Percentiles rank a stretch among this genome's conserved stretches.
Conservation (phyloP, 2,329 filamentous ascomycete genomes). For the Colletotrichum lindemuthianum region DNA sequence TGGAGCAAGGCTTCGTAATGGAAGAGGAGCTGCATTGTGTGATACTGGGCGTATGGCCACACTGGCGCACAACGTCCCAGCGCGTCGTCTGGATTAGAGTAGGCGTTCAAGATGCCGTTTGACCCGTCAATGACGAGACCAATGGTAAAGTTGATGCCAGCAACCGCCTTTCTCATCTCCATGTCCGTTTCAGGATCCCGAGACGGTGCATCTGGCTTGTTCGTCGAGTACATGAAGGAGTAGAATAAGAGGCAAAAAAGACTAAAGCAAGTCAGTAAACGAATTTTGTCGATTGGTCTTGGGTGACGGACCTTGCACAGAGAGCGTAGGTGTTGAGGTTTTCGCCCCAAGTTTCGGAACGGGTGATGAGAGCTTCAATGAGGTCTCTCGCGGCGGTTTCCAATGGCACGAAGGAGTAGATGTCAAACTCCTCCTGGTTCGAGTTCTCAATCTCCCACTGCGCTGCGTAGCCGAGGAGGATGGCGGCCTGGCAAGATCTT, state of each 20-base stretch:
- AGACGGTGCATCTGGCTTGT: conserved; percentile 37
- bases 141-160: conserved; percentile 50
- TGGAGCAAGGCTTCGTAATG: conserved; percentile 47
- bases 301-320: conserved; percentile 43
- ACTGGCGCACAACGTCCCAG: conserved; percentile 47
- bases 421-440: conserved; percentile 36
- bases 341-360: conserved; percentile 47
- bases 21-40: conserved; percentile 46
- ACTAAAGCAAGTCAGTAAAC: conserved; percentile 32
- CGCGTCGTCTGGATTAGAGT: conserved; percentile 44
- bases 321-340: conserved; percentile 49
- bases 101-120: conserved; percentile 47
- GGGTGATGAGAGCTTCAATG: conserved; percentile 47
- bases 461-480: conserved; percentile 46
- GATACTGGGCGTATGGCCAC: conserved; percentile 48
- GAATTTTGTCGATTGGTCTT: too few species aligned
- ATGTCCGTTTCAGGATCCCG: conserved; percentile 39
- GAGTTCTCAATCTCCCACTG: conserved; percentile 39
- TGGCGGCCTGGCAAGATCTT: conserved; percentile 48
- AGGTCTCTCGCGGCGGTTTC: conserved; percentile 45
- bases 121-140: conserved; percentile 49
- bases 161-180: conserved; percentile 47
- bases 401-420: conserved; percentile 45
- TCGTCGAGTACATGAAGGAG: conserved; percentile 43
- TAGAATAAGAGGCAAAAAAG: conserved; percentile 48